phyloP scores from a whole-genome alignment of 2,329 filamentous ascomycete genomes.

The Colletotrichum kahawae region DNA sequence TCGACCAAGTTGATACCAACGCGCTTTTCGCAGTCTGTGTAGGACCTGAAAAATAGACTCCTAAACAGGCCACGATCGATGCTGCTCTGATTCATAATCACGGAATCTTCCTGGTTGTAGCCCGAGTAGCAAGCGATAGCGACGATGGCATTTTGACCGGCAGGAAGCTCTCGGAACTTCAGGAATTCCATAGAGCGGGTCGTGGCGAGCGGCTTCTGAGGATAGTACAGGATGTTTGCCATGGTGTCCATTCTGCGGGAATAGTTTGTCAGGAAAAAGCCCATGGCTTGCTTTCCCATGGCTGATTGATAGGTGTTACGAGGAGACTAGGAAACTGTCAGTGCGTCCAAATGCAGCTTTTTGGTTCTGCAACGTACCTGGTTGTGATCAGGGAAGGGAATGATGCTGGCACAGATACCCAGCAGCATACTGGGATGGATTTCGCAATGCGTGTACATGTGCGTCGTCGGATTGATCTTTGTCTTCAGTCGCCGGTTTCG shows the following conservation, averaged over 20 bases:
- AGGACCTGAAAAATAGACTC: slow-evolving; percentile 96
- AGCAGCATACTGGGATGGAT: slow-evolving; percentile 99
- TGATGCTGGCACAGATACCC: slow-evolving; percentile 98
- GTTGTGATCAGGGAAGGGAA: slow-evolving; percentile 99
- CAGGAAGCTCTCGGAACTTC: slow-evolving; percentile 95
- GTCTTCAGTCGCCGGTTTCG: slow-evolving; percentile 88
- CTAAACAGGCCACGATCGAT: slow-evolving; percentile 97
- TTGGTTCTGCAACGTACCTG: slow-evolving; percentile 57
- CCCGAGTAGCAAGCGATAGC: slow-evolving; percentile 97
- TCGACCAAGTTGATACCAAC: slow-evolving; percentile 94
- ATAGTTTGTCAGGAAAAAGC: slow-evolving; percentile 97
- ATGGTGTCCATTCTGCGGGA: slow-evolving; percentile 98
- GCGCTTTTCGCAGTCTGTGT: slow-evolving; percentile 96
- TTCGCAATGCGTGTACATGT: slow-evolving; percentile 97
- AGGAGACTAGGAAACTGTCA: slow-evolving; percentile 70
- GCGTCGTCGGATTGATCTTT: slow-evolving; percentile 82
- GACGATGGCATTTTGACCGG: slow-evolving; percentile 97
- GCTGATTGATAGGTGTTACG: slow-evolving; percentile 99
- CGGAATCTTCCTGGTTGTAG: slow-evolving; percentile 99
- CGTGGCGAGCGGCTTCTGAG: slow-evolving; percentile 94
- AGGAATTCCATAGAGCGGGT: slow-evolving; percentile 98
- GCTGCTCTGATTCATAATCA: slow-evolving; percentile 99
- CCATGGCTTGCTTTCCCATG: slow-evolving; percentile 99
- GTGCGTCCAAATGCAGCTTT: not conserved
- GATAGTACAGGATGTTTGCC: slow-evolving; percentile 99